A percentile compares a stretch with the other conserved stretches of the same genome.
phyloP scores from a whole-genome alignment of 1,284 basidiomycete genomes.

The Cutaneotrichosporon sp. region DNA sequence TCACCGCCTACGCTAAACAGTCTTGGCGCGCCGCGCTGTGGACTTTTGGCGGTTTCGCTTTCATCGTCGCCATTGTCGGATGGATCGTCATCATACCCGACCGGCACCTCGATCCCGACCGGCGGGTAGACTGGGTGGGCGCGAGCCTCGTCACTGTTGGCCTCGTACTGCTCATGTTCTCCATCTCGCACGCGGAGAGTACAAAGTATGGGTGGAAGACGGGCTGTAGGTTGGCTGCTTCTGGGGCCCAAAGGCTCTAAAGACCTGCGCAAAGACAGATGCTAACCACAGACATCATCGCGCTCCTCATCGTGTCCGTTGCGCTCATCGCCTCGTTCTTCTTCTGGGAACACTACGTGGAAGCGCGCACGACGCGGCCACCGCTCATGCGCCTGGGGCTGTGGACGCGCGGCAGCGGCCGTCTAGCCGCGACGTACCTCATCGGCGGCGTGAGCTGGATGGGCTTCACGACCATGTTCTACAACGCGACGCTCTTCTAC shows the following conservation, averaged over 20 bases:
- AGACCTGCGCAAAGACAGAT: too few relatives aligned
- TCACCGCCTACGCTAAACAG: constrained; percentile 59
- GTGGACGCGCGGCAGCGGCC: constrained; percentile 63
- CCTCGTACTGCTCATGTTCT: constrained; percentile 71
- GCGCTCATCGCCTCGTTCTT: constrained; percentile 59
- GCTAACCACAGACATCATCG: constrained; percentile 45
- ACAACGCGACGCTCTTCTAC: constrained; percentile 41
- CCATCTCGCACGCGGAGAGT: constrained; percentile 65
- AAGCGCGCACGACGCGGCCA: constrained; percentile 48
- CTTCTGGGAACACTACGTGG: constrained; percentile 63
- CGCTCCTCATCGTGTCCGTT: constrained; percentile 61
- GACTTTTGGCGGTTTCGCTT: constrained; percentile 55
- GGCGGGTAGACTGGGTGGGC: constrained; percentile 75
- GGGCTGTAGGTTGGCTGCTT: constrained; percentile 62
- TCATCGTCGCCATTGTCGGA: constrained; percentile 54
- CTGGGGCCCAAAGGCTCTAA: too few relatives aligned
- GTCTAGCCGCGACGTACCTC: constrained; percentile 60
- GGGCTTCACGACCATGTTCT: constrained; percentile 51
- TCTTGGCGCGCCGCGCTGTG: constrained; percentile 63
- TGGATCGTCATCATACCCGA: constrained; percentile 56
- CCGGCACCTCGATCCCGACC: constrained; percentile 48
- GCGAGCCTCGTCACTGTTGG: constrained; percentile 67
- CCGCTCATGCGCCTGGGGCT: constrained; percentile 67
- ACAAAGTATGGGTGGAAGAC: constrained; percentile 70
- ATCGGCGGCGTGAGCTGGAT: constrained; percentile 68